Evolutionary conservation across 768 basidiomycete species (phyloP).

Genomic region (Leccinum uliginosum): DNA sequence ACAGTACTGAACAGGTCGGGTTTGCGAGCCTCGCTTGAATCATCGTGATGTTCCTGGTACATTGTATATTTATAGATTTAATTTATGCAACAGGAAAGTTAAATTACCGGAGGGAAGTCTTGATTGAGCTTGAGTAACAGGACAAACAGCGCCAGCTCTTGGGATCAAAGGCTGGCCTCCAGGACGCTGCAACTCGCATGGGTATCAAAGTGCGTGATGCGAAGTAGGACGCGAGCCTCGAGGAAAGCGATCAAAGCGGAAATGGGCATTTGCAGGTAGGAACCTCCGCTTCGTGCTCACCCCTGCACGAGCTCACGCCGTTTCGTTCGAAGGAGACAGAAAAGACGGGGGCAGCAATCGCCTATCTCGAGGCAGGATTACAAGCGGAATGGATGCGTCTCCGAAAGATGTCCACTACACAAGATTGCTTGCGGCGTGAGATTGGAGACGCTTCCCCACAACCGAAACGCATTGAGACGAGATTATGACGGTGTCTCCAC

Average conservation of each 20-base stretch:
- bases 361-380: slow-evolving; percentile 66
- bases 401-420: slow-evolving; percentile 56
- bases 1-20: too few species aligned
- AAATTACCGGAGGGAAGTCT: too few species aligned
- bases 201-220: too few species aligned
- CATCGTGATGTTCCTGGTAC: too few species aligned
- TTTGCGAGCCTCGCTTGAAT: too few species aligned
- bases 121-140: slow-evolving; percentile 20
- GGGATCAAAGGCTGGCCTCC: slow-evolving; percentile 68
- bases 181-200: slow-evolving; percentile 65
- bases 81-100: too few species aligned
- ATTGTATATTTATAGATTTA: too few species aligned
- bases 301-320: too few species aligned
- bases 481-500: slow-evolving; percentile 20
- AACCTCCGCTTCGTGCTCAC: background rate
- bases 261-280: slow-evolving; percentile 51
- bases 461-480: slow-evolving; percentile 65
- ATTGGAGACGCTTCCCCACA: slow-evolving; percentile 60
- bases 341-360: slow-evolving; percentile 56
- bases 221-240: slow-evolving; percentile 56
- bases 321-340: slow-evolving; percentile 56
- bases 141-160: slow-evolving; percentile 57
- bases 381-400: slow-evolving; percentile 63
- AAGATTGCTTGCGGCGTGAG: slow-evolving; percentile 57
- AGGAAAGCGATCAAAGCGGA: slow-evolving; percentile 51